Percentiles rank a stretch among this genome's conserved stretches.
Evolutionary conservation across 495 filamentous ascomycete genomes (phyloP).

Genomic region (Tuber borchii): DNA sequence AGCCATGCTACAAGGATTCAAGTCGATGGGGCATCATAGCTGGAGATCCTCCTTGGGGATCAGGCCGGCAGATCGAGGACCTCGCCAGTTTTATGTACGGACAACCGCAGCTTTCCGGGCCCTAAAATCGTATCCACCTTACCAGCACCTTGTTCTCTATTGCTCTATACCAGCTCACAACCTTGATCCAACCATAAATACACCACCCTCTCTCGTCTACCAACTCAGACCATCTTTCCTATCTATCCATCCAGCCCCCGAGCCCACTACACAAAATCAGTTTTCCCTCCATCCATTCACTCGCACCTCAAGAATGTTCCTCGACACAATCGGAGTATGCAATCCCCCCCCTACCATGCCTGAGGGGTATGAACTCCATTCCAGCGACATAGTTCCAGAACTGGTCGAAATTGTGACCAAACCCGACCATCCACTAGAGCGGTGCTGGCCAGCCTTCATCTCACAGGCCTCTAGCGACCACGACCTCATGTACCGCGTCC

Average conservation of each 20-base stretch:
- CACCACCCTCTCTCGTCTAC: background rate
- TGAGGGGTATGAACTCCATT: background rate
- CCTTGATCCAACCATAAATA: background rate
- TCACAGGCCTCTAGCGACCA: background rate
- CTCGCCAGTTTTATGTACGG: background rate
- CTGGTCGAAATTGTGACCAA: background rate
- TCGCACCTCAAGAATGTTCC: background rate
- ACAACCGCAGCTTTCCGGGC: background rate
- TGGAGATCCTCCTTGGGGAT: background rate
- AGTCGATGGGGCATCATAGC: background rate
- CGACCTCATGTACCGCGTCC: background rate
- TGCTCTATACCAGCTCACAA: background rate
- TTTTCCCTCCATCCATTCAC: background rate
- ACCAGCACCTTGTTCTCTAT: background rate
- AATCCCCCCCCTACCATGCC: background rate
- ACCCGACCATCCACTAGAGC: background rate
- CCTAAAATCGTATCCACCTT: background rate
- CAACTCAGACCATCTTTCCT: background rate
- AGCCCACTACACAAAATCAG: background rate
- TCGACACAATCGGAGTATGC: background rate
- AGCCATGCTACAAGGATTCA: background rate
- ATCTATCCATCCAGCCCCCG: background rate
- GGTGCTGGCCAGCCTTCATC: background rate
- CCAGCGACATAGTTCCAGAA: background rate
- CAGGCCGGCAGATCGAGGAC: background rate